phyloP scores from a whole-genome alignment of 148 eudicot genomes.

The Agrostemma githago region DNA sequence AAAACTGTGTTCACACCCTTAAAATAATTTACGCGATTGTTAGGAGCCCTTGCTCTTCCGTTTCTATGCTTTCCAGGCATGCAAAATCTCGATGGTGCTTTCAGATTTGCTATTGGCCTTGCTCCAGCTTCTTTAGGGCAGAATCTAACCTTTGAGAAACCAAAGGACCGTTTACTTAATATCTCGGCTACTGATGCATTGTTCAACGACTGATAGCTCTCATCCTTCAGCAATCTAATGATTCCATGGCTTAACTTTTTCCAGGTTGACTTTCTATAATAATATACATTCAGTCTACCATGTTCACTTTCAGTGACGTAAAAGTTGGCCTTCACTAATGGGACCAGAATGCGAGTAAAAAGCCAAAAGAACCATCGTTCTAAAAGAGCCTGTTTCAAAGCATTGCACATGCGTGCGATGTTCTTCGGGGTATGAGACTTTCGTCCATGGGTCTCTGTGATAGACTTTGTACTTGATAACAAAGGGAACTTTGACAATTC shows the following conservation, averaged over 20 bases:
- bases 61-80: constrained; percentile 15
- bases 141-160: constrained; percentile 78
- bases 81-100: constrained; percentile 49
- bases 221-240: constrained; percentile 28
- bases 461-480: constrained; percentile 40
- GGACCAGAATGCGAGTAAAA: constrained; percentile 53
- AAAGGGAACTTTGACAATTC: constrained; percentile 55
- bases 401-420: constrained; percentile 13
- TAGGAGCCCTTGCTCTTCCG: constrained; percentile 2
- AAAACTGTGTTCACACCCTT: constrained; percentile 68
- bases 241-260: constrained; percentile 38
- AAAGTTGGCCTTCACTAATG: constrained; percentile 72
- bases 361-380: constrained; percentile 81
- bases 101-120: constrained; percentile 70
- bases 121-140: constrained; percentile 70
- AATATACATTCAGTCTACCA: constrained; percentile 61
- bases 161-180: constrained; percentile 54
- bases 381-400: constrained; percentile 39
- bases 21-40: constrained; percentile 19
- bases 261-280: constrained; percentile 63
- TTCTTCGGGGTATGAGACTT: constrained; percentile 4
- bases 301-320: constrained; percentile 84
- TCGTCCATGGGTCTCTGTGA: constrained; percentile 8
- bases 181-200: constrained; percentile 35
- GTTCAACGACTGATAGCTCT: constrained; percentile 39